These are phyloP conservation scores for Oligophagozyma castellii DNA, from an alignment of 1,139 yeast genomes.

Conservation along the genomic window DNA sequence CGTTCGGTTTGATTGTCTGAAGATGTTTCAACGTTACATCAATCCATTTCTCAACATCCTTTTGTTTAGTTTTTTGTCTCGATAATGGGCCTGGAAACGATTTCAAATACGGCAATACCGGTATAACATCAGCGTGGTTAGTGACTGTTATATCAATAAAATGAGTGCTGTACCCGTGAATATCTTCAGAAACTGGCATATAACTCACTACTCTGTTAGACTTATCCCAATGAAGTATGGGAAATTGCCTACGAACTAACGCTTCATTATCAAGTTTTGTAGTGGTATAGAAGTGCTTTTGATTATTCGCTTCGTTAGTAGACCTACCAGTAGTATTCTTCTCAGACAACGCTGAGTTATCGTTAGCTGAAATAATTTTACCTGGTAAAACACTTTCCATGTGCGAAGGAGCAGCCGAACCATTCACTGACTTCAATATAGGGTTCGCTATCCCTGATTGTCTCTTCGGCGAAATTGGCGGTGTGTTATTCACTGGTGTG, in stretches of 20 bases:
- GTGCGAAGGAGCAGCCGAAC: too few relatives aligned
- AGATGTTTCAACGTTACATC: constrained; percentile 6
- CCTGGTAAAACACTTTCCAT: too few relatives aligned
- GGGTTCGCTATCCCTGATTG: too few relatives aligned
- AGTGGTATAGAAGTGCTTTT: too few relatives aligned
- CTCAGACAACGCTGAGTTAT: too few relatives aligned
- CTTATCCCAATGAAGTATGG: constrained; percentile 61
- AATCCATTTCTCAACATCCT: constrained; percentile 22
- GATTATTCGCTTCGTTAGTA: too few relatives aligned
- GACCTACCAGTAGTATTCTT: too few relatives aligned
- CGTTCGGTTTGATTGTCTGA: constrained; percentile 5
- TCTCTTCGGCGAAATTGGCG: too few relatives aligned
- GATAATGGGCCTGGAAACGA: constrained; percentile 26
- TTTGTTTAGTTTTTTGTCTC: constrained; percentile 15
- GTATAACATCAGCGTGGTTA: constrained; percentile 24
- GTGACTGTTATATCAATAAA: constrained; percentile 24
- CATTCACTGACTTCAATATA: too few relatives aligned
- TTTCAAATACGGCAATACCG: constrained; percentile 17
- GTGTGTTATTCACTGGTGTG: too few relatives aligned
- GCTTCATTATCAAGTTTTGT: constrained; percentile 12
- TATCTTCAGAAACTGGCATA: constrained; percentile 26
- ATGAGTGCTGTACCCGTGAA: constrained; percentile 8
- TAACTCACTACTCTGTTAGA: constrained; percentile 33
- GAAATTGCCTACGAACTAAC: constrained; percentile 49
- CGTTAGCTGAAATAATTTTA: too few relatives aligned